Evolutionary conservation across 805 yeast species (phyloP), one percentile per base, ranked within the genome.

Genomic region (Candida bentonensis): DNA sequence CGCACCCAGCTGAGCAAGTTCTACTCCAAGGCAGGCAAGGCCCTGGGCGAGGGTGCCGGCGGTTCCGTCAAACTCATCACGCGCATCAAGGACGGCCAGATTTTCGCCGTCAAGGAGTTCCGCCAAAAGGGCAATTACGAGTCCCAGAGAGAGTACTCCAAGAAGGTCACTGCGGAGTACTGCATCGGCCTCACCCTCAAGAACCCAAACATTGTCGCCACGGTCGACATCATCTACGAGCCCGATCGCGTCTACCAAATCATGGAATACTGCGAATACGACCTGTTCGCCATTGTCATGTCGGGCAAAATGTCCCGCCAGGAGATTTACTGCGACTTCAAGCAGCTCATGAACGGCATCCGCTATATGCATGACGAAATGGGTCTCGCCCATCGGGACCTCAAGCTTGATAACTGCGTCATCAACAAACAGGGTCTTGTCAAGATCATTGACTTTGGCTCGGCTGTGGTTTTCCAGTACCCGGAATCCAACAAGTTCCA

Each of bases 221-320:
- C 96, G 1, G 76, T 88, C 44, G 96, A 88, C 58, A 86, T 88
- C 43, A 81, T 88, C 40, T 86, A 85, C 62, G 96, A 88, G 55
- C 78, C 81, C 52, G 92, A 84, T 49, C 70, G 89, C 46, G 81
- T 86, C 47, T 76, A 82, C 53, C 96, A 88, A 63, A 88, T 88
- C 41, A 82, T 88, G 94, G 96, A 88, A 58, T 88, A 85, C 61
- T 87, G 95, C 61, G 95, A 88, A 52, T 87, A 74, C 59, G 96
- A 88, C 60, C 68, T 88, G 51, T 88, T 88, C 63, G 96, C 96
- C 9, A 83, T 88, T 46, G 96, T 88, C 25, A 87, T 88, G 95
- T 79, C 88, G 43, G 85, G 86, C 53, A 82, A 83, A 55, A 88
- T 88, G 96, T 63, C 79, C 1, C 64, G 70, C 42, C 76, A 71